Percentiles rank a stretch among this genome's conserved stretches.
phyloP scores from a whole-genome alignment of 768 basidiomycete genomes.

The Naganishia vaughanmartiniae region DNA sequence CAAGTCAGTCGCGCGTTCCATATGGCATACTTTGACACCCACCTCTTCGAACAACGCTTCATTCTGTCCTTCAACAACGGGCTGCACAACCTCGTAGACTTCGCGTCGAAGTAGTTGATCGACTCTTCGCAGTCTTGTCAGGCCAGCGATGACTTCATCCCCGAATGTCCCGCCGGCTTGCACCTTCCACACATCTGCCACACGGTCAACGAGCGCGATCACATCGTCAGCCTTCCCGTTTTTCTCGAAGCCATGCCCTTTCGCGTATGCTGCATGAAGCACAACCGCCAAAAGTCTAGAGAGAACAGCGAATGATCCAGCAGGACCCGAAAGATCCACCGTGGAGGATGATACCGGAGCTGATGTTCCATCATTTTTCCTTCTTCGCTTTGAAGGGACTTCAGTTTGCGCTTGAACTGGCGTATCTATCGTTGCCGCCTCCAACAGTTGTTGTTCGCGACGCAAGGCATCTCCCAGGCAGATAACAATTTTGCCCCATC shows the following conservation, averaged over 20 bases:
- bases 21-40: neutral
- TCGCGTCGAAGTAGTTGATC: slow-evolving; percentile 13
- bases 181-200: neutral
- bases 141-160: neutral
- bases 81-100: neutral
- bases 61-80: neutral
- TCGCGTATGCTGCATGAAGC: slow-evolving; percentile 6
- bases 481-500: slow-evolving; percentile 21
- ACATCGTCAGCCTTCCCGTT: slow-evolving; percentile 12
- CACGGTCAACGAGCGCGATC: neutral
- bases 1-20: neutral
- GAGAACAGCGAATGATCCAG: slow-evolving; percentile 9
- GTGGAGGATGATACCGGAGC: slow-evolving; percentile 8
- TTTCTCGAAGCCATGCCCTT: slow-evolving; percentile 18
- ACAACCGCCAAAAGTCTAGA: slow-evolving; percentile 13
- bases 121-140: neutral
- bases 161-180: neutral
- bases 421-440: neutral
- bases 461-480: neutral
- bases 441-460: neutral
- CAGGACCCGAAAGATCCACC: slow-evolving; percentile 6
- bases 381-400: slow-evolving; percentile 19
- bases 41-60: slow-evolving; percentile 18
- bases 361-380: slow-evolving; percentile 17
- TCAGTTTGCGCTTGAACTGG: neutral